A percentile compares a stretch with the other conserved stretches of the same genome.
Conservation (phyloP, 2,329 filamentous ascomycete genomes). For the Phaeosphaeriaceae sp. region DNA sequence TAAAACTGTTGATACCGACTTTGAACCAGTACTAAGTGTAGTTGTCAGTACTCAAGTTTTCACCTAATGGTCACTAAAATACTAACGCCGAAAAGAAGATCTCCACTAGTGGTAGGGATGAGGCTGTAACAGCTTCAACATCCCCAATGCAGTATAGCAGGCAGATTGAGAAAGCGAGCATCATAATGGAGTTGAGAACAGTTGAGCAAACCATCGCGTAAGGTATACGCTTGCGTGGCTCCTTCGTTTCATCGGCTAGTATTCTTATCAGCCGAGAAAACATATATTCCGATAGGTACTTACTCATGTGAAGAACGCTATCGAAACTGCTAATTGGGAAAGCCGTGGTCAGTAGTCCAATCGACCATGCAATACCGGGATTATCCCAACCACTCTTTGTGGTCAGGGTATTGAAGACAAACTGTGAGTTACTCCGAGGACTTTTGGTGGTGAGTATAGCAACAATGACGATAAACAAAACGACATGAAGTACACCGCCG, state of each 20-base stretch:
- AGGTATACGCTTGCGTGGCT: conserved; percentile 20
- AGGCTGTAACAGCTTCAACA: conserved; percentile 22
- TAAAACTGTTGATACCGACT: conserved; percentile 18
- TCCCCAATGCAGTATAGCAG: conserved; percentile 53
- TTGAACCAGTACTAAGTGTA: conserved; percentile 24
- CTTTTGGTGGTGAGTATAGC: conserved; percentile 50
- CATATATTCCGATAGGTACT: neutral
- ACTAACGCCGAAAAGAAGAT: conserved; percentile 40
- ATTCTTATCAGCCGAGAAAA: neutral
- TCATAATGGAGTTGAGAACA: conserved; percentile 20
- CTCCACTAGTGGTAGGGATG: conserved; percentile 34
- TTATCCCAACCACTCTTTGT: conserved; percentile 51
- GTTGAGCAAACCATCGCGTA: conserved; percentile 50
- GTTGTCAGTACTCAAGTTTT: too few relatives aligned
- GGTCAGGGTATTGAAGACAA: conserved; percentile 53
- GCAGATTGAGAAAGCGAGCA: conserved; percentile 50
- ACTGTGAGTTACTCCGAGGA: conserved; percentile 33
- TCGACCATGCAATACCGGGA: conserved; percentile 48
- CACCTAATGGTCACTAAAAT: neutral
- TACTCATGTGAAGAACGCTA: conserved; percentile 50
- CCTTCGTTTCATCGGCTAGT: conserved; percentile 24
- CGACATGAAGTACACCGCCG: conserved; percentile 53
- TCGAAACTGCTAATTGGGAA: conserved; percentile 51
- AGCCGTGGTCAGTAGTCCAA: conserved; percentile 43
- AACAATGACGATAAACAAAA: conserved; percentile 56